Conservation (phyloP, 2,329 filamentous ascomycete genomes). For the Tolypocladium pustulatum region DNA sequence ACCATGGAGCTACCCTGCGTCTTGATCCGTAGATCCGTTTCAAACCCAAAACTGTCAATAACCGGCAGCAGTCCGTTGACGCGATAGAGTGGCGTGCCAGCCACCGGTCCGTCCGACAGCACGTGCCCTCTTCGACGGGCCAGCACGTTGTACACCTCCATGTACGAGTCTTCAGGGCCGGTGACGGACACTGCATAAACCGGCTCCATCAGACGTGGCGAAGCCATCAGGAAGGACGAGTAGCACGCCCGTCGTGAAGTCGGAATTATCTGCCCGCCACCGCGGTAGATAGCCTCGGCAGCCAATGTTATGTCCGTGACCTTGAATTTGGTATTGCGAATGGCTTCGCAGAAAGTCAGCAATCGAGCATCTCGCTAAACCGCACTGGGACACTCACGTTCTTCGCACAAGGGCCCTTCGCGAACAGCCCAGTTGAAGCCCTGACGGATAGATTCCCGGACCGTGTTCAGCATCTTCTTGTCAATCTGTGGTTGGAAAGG, state of each 20-base stretch:
- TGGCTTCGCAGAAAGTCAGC: constrained; percentile 43
- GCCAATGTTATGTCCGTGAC: constrained; percentile 85
- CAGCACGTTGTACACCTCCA: constrained; percentile 83
- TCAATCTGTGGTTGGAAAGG: constrained; percentile 52
- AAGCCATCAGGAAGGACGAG: constrained; percentile 93
- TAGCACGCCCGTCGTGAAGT: constrained; percentile 90
- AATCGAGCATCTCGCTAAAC: too few species aligned
- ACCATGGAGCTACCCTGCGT: constrained; percentile 89
- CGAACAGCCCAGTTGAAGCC: constrained; percentile 94
- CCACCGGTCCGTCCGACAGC: constrained; percentile 84
- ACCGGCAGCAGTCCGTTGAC: constrained; percentile 88
- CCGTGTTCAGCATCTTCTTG: constrained; percentile 76
- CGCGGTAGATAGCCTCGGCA: constrained; percentile 83
- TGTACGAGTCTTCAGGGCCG: constrained; percentile 79
- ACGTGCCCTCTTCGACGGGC: constrained; percentile 85
- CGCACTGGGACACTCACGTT: constrained; percentile 53
- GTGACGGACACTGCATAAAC: constrained; percentile 90
- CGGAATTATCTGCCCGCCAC: constrained; percentile 94
- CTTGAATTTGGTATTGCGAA: constrained; percentile 96
- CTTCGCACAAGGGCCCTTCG: constrained; percentile 94
- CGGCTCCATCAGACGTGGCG: constrained; percentile 91
- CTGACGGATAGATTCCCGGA: constrained; percentile 87
- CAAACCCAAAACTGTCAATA: constrained; percentile 95
- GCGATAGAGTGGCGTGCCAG: constrained; percentile 86
- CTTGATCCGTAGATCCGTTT: constrained; percentile 92